These are phyloP conservation scores for Alternaria metachromatica DNA, from an alignment of 2,329 filamentous ascomycete species.

Conservation along the genomic window DNA sequence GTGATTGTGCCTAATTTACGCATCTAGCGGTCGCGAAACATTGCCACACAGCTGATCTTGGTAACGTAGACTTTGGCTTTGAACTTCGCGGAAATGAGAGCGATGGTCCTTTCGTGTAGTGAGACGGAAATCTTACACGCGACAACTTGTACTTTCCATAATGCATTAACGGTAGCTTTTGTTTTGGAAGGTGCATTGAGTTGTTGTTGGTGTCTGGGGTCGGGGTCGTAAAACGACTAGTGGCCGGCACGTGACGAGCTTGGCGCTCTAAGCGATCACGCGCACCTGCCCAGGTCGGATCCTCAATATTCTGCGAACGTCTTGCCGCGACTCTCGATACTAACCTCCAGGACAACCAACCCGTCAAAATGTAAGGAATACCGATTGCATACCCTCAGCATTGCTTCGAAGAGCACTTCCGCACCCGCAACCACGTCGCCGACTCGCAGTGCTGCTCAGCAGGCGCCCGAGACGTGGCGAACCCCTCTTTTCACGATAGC, in stretches of 20 bases:
- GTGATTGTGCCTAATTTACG: neutral
- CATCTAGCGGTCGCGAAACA: neutral
- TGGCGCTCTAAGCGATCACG: constrained; percentile 17
- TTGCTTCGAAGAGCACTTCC: constrained; percentile 26
- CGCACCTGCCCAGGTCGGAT: constrained; percentile 7
- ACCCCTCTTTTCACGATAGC: constrained; percentile 43
- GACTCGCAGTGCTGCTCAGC: constrained; percentile 30
- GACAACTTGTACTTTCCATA: no score
- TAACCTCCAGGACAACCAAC: constrained; percentile 48
- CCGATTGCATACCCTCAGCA: constrained; percentile 24
- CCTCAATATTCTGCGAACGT: constrained; percentile 8
- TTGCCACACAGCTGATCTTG: neutral
- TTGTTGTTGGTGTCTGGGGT: neutral
- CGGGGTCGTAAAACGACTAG: constrained; percentile 10
- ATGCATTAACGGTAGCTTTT: neutral
- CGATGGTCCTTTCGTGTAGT: no score
- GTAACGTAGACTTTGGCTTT: neutral
- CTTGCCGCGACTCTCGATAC: constrained; percentile 12
- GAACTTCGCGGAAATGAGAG: neutral
- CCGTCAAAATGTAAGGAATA: constrained; percentile 52
- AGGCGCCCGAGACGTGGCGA: constrained; percentile 39
- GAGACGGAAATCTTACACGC: no score
- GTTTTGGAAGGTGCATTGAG: neutral
- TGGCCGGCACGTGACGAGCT: constrained; percentile 5
- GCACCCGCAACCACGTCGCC: constrained; percentile 23